These are phyloP conservation scores for Nicotiana obtusifolia DNA, from an alignment of 257 asterid species.

Conservation along the genomic window DNA sequence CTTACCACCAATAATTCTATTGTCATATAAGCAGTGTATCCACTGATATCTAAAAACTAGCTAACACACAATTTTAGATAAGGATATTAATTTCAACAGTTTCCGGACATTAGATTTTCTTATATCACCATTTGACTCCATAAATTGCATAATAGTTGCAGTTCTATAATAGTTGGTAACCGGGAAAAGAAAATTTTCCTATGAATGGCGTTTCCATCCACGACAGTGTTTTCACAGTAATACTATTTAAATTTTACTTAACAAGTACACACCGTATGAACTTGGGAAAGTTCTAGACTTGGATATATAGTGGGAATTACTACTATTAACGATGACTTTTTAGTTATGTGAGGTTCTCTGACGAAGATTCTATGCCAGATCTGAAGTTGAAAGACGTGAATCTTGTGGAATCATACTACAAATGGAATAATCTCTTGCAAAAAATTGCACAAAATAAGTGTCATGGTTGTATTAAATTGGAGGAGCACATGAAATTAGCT, in stretches of 20 bases:
- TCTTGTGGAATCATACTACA: conserved; percentile 57
- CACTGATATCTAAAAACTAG: not conserved
- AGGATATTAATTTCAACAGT: not conserved
- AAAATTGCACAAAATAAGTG: conserved; percentile 89
- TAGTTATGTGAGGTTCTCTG: not conserved
- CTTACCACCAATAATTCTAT: not conserved
- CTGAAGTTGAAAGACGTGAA: conserved; percentile 71
- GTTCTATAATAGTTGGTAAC: not conserved
- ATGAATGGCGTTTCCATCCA: not conserved
- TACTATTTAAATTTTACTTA: not conserved
- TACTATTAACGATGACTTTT: not conserved
- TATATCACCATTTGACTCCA: not conserved
- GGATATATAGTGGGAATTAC: not conserved
- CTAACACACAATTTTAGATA: not conserved
- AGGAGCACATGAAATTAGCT: conserved; percentile 77
- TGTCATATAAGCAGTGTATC: not conserved
- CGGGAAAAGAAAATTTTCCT: not conserved
- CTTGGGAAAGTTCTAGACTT: not conserved
- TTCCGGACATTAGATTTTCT: not conserved
- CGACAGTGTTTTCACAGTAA: not conserved
- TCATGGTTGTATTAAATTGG: conserved; percentile 80
- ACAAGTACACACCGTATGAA: not conserved
- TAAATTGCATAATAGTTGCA: not conserved
- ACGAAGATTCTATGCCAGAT: conserved; percentile 43
- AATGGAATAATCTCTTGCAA: conserved; percentile 66